Base-by-base conservation (phyloP, 2,329 filamentous ascomycete species). In the Zarea fungicola region DNA sequence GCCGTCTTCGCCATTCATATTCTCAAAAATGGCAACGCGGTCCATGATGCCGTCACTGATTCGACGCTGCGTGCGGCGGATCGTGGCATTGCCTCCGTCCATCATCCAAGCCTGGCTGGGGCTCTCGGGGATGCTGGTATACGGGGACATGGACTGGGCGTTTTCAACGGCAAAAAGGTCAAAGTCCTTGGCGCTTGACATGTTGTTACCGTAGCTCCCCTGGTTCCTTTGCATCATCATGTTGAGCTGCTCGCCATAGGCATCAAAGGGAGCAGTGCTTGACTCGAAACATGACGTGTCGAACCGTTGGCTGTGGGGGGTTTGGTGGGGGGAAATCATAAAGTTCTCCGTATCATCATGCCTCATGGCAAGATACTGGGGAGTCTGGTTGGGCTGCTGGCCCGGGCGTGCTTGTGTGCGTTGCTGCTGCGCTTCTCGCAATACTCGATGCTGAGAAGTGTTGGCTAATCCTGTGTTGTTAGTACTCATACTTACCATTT, bases 371-470 rank as follows among this genome's bases (percentile, higher is more conserved):
- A 58, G 57, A 52, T 64, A 57, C 36, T 56, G 32, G 45, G 52
- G 49, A 45, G 62, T 50, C 63, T 50, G 41, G 3, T 5, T 37
- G 31, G 35, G 43, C 60, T 19, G 35, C 35, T 35, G 51, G 79
- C 85, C 84, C 81, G 85, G 85, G 82, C 87, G 83, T 80, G 81
- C 80, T 79, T 70, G 67, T 55, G 83, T 79, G 80, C 81, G 82
- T 76, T 90, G 87, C 84, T 88, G 83, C 81, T 92, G 89, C 83
- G 85, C 80, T 87, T 88, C 87, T 85, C 85, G 86, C 84, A 89
- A 80, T 73, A 82, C 78, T 48, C 60, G 58, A 80, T 89, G 85
- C 80, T 91, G 87, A 79, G 74, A 73, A 60, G 54, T 58, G 52
- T 56, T 72, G 72, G 78, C 60, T 74, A 74, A 70, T 78, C 73